Percentiles rank a stretch among this genome's conserved stretches.
Evolutionary conservation across 352 stramenopile species (phyloP).

Genomic region (Phytophthora uliginosa): DNA sequence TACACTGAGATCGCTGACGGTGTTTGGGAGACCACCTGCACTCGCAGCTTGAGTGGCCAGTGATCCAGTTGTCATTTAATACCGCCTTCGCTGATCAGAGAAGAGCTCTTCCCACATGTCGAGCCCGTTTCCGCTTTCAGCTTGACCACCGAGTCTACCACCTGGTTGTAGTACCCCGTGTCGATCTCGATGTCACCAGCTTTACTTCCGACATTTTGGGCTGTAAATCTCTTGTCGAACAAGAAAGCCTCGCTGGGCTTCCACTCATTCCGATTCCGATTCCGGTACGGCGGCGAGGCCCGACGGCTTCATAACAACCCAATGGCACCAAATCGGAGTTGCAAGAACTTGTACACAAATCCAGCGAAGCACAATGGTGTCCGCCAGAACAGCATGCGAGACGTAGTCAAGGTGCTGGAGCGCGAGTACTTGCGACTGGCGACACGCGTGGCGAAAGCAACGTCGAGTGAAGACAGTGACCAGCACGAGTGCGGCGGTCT

Average conservation of each 20-base stretch:
- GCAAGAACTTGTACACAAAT: conserved; percentile 92
- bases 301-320: conserved; percentile 89
- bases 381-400: conserved; percentile 34
- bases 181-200: conserved; percentile 89
- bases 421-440: conserved; percentile 48
- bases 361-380: conserved; percentile 72
- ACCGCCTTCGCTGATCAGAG: too few species aligned
- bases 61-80: too few species aligned
- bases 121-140: conserved; percentile 38
- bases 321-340: conserved; percentile 89
- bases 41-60: too few species aligned
- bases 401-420: conserved; percentile 39
- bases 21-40: too few species aligned
- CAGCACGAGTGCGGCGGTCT: conserved; percentile 36
- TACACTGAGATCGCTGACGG: too few species aligned
- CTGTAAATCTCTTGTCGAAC: conserved; percentile 91
- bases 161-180: conserved; percentile 78
- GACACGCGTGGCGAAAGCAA: neutral
- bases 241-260: conserved; percentile 90
- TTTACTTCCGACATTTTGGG: conserved; percentile 78
- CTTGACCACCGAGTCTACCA: conserved; percentile 47
- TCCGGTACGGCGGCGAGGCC: conserved; percentile 84
- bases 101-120: too few species aligned
- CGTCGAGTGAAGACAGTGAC: conserved; percentile 27
- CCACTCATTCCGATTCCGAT: conserved; percentile 58